Evolutionary conservation across 208 protist genomes (phyloP).

Genomic region (Lotmaria passim): DNA sequence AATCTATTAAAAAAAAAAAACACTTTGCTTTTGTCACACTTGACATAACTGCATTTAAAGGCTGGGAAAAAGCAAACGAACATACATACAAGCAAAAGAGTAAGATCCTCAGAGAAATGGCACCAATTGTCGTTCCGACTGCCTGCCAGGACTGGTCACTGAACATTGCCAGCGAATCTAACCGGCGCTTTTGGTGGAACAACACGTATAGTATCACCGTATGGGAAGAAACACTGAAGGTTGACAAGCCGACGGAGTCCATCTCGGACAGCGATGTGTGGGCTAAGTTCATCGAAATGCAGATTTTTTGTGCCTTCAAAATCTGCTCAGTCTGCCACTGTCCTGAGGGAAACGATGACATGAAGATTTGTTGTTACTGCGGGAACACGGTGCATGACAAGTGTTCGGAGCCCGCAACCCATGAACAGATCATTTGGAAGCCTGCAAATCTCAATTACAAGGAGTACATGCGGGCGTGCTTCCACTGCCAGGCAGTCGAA

Average conservation of each 20-base stretch:
- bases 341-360: conserved; percentile 71
- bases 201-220: conserved; percentile 72
- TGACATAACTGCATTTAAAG: neutral
- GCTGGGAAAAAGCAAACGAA: too few species aligned
- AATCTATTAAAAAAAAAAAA: neutral
- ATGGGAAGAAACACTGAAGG: conserved; percentile 56
- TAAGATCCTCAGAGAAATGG: conserved; percentile 15
- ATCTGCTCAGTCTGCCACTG: conserved; percentile 63
- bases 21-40: neutral
- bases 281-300: conserved; percentile 67
- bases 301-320: conserved; percentile 65
- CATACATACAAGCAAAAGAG: neutral
- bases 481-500: conserved; percentile 53
- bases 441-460: conserved; percentile 58
- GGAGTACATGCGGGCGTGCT: conserved; percentile 55
- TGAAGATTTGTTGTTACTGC: conserved; percentile 85
- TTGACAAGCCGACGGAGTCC: conserved; percentile 35
- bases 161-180: conserved; percentile 53
- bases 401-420: conserved; percentile 55
- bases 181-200: conserved; percentile 80
- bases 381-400: conserved; percentile 54
- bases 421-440: conserved; percentile 68
- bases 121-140: conserved; percentile 48
- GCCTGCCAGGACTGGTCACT: conserved; percentile 74
- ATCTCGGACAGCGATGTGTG: conserved; percentile 67